Percentiles rank a stretch among this genome's conserved stretches.
Evolutionary conservation across 108 stramenopile genomes (phyloP).

Genomic region (Fragilariopsis cylindrus): DNA sequence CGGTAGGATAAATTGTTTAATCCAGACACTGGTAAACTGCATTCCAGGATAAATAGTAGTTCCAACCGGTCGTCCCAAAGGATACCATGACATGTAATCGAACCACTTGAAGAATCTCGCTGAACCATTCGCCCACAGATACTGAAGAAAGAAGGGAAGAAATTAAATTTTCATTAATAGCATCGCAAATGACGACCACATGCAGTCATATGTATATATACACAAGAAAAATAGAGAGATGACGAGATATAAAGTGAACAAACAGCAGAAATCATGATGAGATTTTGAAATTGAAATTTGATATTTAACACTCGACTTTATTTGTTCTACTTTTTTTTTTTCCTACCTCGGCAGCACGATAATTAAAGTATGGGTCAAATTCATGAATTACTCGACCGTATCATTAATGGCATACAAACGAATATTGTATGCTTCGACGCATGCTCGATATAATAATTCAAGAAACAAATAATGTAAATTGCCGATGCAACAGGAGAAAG

Average conservation of each 20-base stretch:
- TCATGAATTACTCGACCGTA: constrained; percentile 89
- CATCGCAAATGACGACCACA: background rate
- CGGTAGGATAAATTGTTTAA: constrained; percentile 68
- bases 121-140: constrained; percentile 59
- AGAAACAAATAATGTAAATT: constrained; percentile 30
- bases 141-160: constrained; percentile 19
- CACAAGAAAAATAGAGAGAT: no score
- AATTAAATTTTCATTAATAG: background rate
- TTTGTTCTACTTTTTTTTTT: no score
- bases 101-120: constrained; percentile 85
- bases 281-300: no score
- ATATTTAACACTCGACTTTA: no score
- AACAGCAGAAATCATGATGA: no score
- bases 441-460: constrained; percentile 36
- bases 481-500: constrained; percentile 17
- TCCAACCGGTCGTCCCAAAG: constrained; percentile 94
- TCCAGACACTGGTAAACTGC: constrained; percentile 91
- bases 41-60: constrained; percentile 99
- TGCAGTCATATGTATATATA: background rate
- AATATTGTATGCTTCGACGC: constrained; percentile 67
- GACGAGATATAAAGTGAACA: no score
- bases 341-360: constrained; percentile 83
- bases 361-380: constrained; percentile 93
- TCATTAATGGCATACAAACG: constrained; percentile 78
- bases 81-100: constrained; percentile 95